These are phyloP conservation scores for Kalmusia sp. DNA, from an alignment of 2,329 filamentous ascomycete species.

Conservation along the genomic window DNA sequence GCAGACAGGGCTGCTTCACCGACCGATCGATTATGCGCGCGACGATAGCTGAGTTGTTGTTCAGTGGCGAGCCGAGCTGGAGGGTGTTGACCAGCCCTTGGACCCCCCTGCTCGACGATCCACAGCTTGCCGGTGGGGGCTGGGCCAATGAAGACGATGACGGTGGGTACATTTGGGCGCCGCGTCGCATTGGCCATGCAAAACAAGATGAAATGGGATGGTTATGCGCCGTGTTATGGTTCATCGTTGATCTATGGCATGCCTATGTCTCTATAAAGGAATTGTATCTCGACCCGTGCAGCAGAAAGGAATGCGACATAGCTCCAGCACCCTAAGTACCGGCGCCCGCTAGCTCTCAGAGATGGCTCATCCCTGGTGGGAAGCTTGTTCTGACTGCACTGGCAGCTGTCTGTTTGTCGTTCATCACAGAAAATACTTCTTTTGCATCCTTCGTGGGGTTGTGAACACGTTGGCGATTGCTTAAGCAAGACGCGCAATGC, in stretches of 20 bases:
- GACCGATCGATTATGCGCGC: constrained; percentile 16
- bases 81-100: constrained; percentile 10
- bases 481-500: background rate
- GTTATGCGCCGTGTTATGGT: background rate
- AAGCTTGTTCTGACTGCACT: constrained; percentile 9
- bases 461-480: background rate
- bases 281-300: background rate
- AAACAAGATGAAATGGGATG: background rate
- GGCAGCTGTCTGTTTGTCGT: too few species aligned
- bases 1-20: constrained; percentile 7
- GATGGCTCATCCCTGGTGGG: constrained; percentile 1
- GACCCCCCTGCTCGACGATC: constrained; percentile 7
- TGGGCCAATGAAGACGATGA: constrained; percentile 18
- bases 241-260: background rate
- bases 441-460: background rate
- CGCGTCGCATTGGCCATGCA: background rate
- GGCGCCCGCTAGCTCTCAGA: background rate
- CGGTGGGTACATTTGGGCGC: constrained; percentile 2
- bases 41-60: constrained; percentile 34
- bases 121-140: constrained; percentile 11
- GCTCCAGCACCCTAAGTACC: background rate
- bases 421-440: too few species aligned
- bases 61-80: constrained; percentile 21
- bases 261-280: background rate
- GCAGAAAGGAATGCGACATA: background rate